A percentile compares a stretch with the other conserved stretches of the same genome.
These are phyloP conservation scores for Caryopteris hybrid DNA, from an alignment of 305 asterid species.

Conservation along the genomic window DNA sequence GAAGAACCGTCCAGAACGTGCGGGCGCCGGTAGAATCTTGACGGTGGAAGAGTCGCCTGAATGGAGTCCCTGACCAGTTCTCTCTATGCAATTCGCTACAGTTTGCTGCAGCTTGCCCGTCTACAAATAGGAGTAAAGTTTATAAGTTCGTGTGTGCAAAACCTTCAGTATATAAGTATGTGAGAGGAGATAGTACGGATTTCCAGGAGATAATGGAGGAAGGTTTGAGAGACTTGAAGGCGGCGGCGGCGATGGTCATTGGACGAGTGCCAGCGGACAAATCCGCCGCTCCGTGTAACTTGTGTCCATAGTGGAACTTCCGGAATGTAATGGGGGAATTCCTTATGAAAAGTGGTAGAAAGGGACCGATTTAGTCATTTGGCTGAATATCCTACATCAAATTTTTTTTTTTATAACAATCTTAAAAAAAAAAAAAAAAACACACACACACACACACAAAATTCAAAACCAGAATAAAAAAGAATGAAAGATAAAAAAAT, in stretches of 20 bases:
- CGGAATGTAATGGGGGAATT: too few species aligned
- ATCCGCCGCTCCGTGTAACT: too few species aligned
- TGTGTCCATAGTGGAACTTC: too few species aligned
- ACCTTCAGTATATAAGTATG: not conserved
- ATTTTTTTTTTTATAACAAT: too few species aligned
- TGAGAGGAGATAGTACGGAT: slow-evolving; percentile 36
- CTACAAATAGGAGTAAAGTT: slow-evolving; percentile 34
- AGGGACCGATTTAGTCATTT: too few species aligned
- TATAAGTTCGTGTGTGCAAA: slow-evolving; percentile 2
- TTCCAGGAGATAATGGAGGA: slow-evolving; percentile 67
- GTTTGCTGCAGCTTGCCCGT: slow-evolving; percentile 86
- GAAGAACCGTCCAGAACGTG: slow-evolving; percentile 71
- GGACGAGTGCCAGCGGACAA: not conserved
- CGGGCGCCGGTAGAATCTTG: slow-evolving; percentile 57
- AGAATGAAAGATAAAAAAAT: too few species aligned
- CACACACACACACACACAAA: too few species aligned
- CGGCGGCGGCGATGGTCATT: slow-evolving; percentile 46
- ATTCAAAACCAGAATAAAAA: too few species aligned
- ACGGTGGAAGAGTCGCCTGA: slow-evolving; percentile 72
- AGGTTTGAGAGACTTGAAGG: slow-evolving; percentile 37
- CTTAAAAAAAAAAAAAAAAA: too few species aligned
- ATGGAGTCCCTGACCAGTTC: slow-evolving; percentile 77
- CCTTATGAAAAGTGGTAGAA: too few species aligned
- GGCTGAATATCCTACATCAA: too few species aligned
- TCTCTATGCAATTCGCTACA: slow-evolving; percentile 49